These are phyloP conservation scores for Neckera pumila DNA, from an alignment of 225 moss, liverwort and hornwort species.

Conservation along the genomic window DNA sequence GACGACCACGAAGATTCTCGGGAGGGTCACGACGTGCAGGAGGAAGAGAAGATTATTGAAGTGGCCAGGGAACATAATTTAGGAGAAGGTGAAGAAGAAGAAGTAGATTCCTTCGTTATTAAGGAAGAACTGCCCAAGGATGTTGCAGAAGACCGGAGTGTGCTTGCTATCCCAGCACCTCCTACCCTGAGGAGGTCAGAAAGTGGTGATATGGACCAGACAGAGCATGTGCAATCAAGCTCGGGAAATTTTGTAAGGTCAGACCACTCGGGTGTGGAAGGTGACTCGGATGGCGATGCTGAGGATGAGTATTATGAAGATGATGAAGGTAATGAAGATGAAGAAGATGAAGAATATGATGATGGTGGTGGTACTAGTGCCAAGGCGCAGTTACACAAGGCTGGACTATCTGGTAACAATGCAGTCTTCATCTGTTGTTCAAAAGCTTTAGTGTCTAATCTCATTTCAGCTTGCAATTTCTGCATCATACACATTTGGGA, in stretches of 20 bases:
- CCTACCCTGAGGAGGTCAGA: not conserved
- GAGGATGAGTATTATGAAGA: slow-evolving; percentile 23
- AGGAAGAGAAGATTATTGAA: slow-evolving; percentile 1
- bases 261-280: slow-evolving; percentile 3
- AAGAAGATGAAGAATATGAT: slow-evolving; percentile 28
- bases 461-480: not conserved
- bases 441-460: not conserved
- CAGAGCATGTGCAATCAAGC: slow-evolving; percentile 7
- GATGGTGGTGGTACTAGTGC: slow-evolving; percentile 18
- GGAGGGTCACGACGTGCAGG: slow-evolving; percentile 15
- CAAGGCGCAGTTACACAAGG: slow-evolving; percentile 2
- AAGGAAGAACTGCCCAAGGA: slow-evolving; percentile 15
- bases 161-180: slow-evolving; percentile 9
- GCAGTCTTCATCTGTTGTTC: not conserved
- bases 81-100: not conserved
- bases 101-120: not conserved
- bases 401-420: slow-evolving; percentile 15
- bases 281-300: slow-evolving; percentile 26
- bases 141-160: not conserved
- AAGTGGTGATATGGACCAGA: not conserved
- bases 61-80: not conserved
- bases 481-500: not conserved
- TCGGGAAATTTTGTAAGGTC: not conserved
- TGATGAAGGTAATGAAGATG: slow-evolving; percentile 18
- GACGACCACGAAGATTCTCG: slow-evolving; percentile 17